Evolutionary conservation across 106 monocot species (phyloP).

Genomic region (Xerophyta viscosa): DNA sequence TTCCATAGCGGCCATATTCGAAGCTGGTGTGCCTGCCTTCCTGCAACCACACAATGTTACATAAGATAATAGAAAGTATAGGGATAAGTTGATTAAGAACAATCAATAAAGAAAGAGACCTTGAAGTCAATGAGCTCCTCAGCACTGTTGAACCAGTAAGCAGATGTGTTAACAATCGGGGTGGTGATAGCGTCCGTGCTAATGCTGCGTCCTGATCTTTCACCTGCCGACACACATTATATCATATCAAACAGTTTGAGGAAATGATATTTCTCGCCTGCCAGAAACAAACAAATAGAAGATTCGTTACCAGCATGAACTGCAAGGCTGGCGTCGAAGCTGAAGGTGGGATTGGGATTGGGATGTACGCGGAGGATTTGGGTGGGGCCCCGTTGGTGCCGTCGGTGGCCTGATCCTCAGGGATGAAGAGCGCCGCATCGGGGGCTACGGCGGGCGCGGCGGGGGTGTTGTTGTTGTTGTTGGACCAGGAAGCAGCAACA

Average conservation of each 20-base stretch:
- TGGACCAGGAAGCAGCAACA: conserved; percentile 86
- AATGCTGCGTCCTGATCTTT: conserved; percentile 71
- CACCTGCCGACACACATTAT: conserved; percentile 26
- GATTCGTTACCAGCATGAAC: conserved; percentile 72
- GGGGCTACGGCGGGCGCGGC: background rate
- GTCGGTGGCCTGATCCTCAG: no score
- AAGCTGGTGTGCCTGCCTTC: conserved; percentile 85
- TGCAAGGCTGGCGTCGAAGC: conserved; percentile 69
- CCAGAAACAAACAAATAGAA: background rate
- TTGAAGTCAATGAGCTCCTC: conserved; percentile 89
- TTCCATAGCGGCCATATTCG: conserved; percentile 96
- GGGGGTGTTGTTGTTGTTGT: conserved; percentile 10
- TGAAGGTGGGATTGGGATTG: conserved; percentile 11
- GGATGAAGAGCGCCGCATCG: conserved; percentile 3
- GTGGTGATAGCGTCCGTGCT: conserved; percentile 84
- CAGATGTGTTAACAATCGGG: conserved; percentile 81
- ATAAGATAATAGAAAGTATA: background rate
- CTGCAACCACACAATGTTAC: conserved; percentile 54
- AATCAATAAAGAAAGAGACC: conserved; percentile 15
- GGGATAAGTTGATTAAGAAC: background rate
- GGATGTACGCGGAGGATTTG: background rate
- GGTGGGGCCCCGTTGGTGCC: no score
- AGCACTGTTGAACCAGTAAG: conserved; percentile 89
- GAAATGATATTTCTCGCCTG: no score
- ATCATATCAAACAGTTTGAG: no score